phyloP scores from a whole-genome alignment of 2,329 filamentous ascomycete genomes.

The Aspergillus fumigatus region DNA sequence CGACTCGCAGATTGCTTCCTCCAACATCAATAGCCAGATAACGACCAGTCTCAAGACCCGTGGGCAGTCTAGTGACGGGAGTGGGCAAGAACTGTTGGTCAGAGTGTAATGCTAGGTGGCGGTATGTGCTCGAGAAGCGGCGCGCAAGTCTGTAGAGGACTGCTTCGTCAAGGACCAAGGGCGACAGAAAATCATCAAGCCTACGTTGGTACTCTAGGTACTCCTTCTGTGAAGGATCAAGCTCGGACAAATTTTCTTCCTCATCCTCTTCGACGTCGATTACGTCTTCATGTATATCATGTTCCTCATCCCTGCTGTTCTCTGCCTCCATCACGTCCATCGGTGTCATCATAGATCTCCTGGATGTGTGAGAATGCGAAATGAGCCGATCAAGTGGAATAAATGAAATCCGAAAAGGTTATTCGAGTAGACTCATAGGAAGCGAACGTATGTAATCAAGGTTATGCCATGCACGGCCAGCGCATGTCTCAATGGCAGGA shows the following conservation, averaged over 20 bases:
- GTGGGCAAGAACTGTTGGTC: constrained; percentile 46
- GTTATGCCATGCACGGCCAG: not conserved
- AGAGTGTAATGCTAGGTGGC: constrained; percentile 41
- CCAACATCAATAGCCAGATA: constrained; percentile 56
- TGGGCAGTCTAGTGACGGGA: constrained; percentile 44
- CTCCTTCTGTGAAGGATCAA: constrained; percentile 27
- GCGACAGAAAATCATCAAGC: constrained; percentile 39
- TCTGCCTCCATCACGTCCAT: constrained; percentile 19
- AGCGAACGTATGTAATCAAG: not conserved
- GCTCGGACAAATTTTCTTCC: constrained; percentile 24
- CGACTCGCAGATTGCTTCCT: constrained; percentile 53
- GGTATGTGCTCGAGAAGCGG: constrained; percentile 43
- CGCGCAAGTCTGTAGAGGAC: constrained; percentile 43
- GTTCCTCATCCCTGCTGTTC: constrained; percentile 25
- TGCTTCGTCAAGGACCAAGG: constrained; percentile 38
- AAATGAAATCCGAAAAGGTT: not conserved
- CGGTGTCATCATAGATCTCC: constrained; percentile 19
- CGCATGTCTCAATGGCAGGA: not conserved
- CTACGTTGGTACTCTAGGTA: constrained; percentile 28
- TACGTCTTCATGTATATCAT: constrained; percentile 25
- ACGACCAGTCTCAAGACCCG: constrained; percentile 50
- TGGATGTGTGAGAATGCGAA: not conserved
- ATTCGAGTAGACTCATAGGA: not conserved
- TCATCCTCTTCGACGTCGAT: constrained; percentile 35
- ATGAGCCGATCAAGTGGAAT: not conserved